These are phyloP conservation scores for Pulveroboletus sp. DNA, from an alignment of 768 basidiomycete species.

Conservation along the genomic window DNA sequence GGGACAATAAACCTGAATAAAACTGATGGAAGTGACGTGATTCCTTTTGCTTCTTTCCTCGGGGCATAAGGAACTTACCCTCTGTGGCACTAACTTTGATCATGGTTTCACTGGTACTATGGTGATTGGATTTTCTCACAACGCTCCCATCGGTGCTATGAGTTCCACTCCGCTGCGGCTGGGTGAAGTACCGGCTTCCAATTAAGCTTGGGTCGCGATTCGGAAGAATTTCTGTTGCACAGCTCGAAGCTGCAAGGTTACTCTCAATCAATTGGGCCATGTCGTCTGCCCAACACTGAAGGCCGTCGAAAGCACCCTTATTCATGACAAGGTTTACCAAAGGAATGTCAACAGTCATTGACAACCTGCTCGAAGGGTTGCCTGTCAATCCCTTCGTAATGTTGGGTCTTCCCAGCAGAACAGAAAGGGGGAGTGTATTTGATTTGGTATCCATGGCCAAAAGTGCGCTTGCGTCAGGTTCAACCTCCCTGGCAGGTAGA, in stretches of 20 bases:
- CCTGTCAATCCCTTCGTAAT: neutral
- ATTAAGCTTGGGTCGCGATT: slow-evolving; percentile 64
- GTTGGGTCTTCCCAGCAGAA: slow-evolving; percentile 16
- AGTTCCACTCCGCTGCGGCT: slow-evolving; percentile 35
- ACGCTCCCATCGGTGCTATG: slow-evolving; percentile 39
- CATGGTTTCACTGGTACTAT: slow-evolving; percentile 38
- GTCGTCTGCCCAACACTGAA: slow-evolving; percentile 91
- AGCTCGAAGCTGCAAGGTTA: slow-evolving; percentile 20
- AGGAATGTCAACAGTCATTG: slow-evolving; percentile 44
- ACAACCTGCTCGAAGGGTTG: slow-evolving; percentile 7
- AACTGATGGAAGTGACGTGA: slow-evolving; percentile 19
- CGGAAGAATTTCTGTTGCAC: slow-evolving; percentile 28
- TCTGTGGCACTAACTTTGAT: slow-evolving; percentile 48
- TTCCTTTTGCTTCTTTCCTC: neutral
- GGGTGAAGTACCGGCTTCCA: slow-evolving; percentile 73
- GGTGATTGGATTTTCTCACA: slow-evolving; percentile 20
- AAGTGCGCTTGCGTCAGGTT: slow-evolving; percentile 17
- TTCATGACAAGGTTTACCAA: slow-evolving; percentile 56
- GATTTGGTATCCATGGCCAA: slow-evolving; percentile 19
- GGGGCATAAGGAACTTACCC: slow-evolving; percentile 25
- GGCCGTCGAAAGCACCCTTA: slow-evolving; percentile 64
- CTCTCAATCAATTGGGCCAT: slow-evolving; percentile 64
- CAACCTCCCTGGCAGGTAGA: slow-evolving; percentile 25
- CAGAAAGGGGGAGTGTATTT: slow-evolving; percentile 18
- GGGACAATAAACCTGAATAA: slow-evolving; percentile 48